Evolutionary conservation across 345 rosid species (phyloP).

Genomic region (Alliaria petiolata): DNA sequence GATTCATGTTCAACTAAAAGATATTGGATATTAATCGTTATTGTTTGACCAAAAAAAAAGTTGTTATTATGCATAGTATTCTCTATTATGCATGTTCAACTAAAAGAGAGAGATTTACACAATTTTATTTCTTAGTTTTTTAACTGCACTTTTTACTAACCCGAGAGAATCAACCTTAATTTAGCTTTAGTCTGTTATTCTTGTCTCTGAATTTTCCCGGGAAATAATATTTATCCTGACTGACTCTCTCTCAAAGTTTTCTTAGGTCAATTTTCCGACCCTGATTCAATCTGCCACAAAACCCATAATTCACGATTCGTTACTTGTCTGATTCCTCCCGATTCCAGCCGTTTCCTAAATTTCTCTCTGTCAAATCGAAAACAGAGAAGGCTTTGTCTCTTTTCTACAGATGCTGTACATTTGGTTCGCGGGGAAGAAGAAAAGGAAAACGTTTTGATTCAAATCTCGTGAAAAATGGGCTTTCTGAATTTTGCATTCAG

Average conservation of each 20-base stretch:
- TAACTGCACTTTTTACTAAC: background rate
- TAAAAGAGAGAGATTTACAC: no score
- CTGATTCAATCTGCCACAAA: background rate
- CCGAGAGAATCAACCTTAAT: no score
- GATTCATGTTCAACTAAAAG: no score
- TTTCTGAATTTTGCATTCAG: background rate
- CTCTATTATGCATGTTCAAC: no score
- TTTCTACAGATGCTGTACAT: background rate
- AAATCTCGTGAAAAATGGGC: constrained; percentile 4
- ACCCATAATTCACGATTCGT: background rate
- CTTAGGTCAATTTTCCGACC: background rate
- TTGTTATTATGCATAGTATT: no score
- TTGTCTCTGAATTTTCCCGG: background rate
- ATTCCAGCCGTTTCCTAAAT: background rate
- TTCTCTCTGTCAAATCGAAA: background rate
- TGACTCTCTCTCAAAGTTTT: background rate
- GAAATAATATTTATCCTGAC: background rate
- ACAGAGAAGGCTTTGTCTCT: background rate
- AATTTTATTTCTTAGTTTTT: no score
- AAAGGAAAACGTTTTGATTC: background rate
- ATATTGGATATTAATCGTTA: no score
- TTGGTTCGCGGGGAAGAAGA: background rate
- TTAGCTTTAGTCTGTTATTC: background rate
- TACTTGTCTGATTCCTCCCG: background rate
- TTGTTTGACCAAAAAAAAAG: no score